phyloP scores from a whole-genome alignment of 2,329 filamentous ascomycete genomes.

The Aurifilum marmelostoma region DNA sequence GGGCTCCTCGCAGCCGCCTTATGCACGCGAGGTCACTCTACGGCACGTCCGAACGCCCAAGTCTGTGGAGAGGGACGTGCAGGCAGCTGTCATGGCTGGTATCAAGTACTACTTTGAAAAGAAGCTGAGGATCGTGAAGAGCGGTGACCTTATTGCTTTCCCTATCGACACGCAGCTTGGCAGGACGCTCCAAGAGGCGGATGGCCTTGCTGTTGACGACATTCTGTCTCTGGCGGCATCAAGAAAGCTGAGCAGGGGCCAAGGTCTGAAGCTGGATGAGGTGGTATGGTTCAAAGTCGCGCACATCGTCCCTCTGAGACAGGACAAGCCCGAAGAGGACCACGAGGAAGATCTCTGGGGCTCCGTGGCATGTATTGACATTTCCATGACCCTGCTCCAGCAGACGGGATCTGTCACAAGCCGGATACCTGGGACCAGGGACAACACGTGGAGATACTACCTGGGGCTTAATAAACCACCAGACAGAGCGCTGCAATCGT shows the following conservation, averaged over 20 bases:
- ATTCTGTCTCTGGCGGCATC: slow-evolving; percentile 57
- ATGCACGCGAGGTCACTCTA: slow-evolving; percentile 77
- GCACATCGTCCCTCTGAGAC: slow-evolving; percentile 64
- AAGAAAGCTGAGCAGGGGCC: slow-evolving; percentile 32
- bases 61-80: slow-evolving; percentile 81
- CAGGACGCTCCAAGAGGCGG: slow-evolving; percentile 74
- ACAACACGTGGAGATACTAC: slow-evolving; percentile 88
- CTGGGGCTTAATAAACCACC: slow-evolving; percentile 74
- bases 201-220: slow-evolving; percentile 73
- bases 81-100: slow-evolving; percentile 83
- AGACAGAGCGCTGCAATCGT: slow-evolving; percentile 46
- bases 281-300: slow-evolving; percentile 95
- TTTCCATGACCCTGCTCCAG: slow-evolving; percentile 83
- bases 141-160: slow-evolving; percentile 86
- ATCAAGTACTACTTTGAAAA: slow-evolving; percentile 88
- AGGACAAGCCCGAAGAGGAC: slow-evolving; percentile 59
- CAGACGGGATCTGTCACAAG: slow-evolving; percentile 87
- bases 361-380: slow-evolving; percentile 83
- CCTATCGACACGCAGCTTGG: slow-evolving; percentile 86
- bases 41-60: slow-evolving; percentile 87
- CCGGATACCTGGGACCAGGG: slow-evolving; percentile 74
- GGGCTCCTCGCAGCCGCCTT: slow-evolving; percentile 59
- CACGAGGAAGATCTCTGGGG: slow-evolving; percentile 77
- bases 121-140: slow-evolving; percentile 79
- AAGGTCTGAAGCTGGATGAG: slow-evolving; percentile 50